Evolutionary conservation across 257 asterid species (phyloP).

Genomic region (Schizonepeta tenuifolia): DNA sequence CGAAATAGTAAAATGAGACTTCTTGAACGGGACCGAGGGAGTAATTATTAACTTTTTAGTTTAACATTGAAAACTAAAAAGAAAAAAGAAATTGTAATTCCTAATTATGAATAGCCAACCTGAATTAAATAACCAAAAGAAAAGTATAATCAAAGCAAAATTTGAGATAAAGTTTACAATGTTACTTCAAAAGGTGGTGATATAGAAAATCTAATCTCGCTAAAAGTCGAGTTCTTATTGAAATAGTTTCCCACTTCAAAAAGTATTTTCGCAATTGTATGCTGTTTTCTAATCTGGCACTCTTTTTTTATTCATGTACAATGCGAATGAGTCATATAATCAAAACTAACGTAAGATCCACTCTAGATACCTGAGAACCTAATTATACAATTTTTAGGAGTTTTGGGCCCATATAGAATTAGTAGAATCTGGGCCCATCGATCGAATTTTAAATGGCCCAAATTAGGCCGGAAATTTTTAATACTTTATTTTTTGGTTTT

Average conservation of each 20-base stretch:
- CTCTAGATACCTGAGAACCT: neutral
- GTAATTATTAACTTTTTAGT: too few species aligned
- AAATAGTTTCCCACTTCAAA: neutral
- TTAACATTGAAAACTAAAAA: neutral
- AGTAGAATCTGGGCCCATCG: neutral
- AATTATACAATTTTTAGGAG: too few species aligned
- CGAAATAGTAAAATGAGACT: too few species aligned
- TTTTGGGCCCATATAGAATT: neutral
- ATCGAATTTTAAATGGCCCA: neutral
- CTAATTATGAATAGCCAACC: neutral
- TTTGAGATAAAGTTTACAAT: neutral
- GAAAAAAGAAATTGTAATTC: neutral
- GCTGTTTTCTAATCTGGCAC: neutral
- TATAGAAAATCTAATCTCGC: neutral
- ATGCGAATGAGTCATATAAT: neutral
- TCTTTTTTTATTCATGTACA: neutral
- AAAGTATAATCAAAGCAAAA: neutral
- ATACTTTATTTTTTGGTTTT: too few species aligned
- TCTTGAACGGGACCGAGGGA: too few species aligned
- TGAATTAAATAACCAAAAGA: neutral
- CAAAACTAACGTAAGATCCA: neutral
- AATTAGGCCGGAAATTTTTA: neutral
- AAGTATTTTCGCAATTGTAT: neutral
- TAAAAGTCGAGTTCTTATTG: neutral
- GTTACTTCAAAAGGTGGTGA: neutral